phyloP scores from a whole-genome alignment of 768 basidiomycete genomes.

The Amanita fuliginea region DNA sequence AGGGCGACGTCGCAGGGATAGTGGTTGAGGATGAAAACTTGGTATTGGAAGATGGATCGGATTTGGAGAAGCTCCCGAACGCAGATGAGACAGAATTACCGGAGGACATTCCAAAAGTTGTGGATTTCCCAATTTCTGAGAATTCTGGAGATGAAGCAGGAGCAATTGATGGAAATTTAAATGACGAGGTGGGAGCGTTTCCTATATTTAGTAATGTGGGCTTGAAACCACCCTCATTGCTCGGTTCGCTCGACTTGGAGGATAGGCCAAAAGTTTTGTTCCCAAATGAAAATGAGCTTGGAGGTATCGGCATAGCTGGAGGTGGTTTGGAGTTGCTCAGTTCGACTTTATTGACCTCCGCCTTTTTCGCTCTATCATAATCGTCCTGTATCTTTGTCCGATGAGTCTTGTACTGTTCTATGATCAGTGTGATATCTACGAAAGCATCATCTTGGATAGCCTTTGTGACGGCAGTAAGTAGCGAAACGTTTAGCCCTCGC shows the following conservation, averaged over 20 bases:
- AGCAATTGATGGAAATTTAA: not conserved
- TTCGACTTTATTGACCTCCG: conserved; percentile 3
- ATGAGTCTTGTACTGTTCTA: conserved; percentile 48
- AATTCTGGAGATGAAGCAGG: conserved; percentile 1
- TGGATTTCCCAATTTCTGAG: conserved; percentile 5
- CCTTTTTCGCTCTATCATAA: conserved; percentile 26
- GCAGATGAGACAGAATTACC: conserved; percentile 1
- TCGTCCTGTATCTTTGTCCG: conserved; percentile 46
- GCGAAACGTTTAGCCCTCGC: conserved; percentile 64
- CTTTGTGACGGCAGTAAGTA: conserved; percentile 45
- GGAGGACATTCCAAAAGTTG: conserved; percentile 5
- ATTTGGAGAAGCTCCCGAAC: not conserved
- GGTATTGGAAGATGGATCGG: not conserved
- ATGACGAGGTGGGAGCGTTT: not conserved
- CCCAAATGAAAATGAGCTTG: conserved; percentile 13
- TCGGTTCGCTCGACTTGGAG: not conserved
- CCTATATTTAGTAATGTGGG: not conserved
- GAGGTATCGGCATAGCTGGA: conserved; percentile 24
- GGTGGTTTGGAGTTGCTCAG: conserved; percentile 9
- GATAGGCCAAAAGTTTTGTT: not conserved
- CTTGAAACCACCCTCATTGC: conserved; percentile 4
- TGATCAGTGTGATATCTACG: conserved; percentile 41
- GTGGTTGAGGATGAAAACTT: conserved; percentile 6
- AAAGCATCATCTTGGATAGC: conserved; percentile 63
- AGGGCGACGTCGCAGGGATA: conserved; percentile 8